Percentiles rank a stretch among this genome's conserved stretches.
phyloP scores from a whole-genome alignment of 106 monocot species.

The Dactylorhiza incarnata region DNA sequence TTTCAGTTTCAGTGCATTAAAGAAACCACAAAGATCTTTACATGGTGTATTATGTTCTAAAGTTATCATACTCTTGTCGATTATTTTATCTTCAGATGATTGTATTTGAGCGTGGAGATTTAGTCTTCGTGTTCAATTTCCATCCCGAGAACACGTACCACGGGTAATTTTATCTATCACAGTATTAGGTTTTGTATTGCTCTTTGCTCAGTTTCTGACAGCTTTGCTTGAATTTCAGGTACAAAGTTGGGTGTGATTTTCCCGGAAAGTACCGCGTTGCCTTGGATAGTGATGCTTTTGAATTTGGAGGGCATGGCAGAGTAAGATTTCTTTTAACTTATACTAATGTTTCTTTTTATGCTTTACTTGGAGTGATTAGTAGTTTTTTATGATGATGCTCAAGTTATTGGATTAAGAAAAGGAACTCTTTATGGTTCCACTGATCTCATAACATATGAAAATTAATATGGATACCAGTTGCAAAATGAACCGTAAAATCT shows the following conservation, averaged over 20 bases:
- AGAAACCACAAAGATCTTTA: neutral
- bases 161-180: constrained; percentile 39
- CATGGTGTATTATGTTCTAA: neutral
- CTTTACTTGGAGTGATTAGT: neutral
- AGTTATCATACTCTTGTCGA: neutral
- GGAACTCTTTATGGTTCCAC: neutral
- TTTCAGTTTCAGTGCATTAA: neutral
- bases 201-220: neutral
- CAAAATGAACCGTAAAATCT: no score
- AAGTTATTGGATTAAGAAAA: neutral
- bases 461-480: neutral
- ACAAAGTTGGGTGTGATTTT: constrained; percentile 87
- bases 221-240: constrained; percentile 31
- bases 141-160: constrained; percentile 82
- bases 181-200: neutral
- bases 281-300: constrained; percentile 78
- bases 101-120: constrained; percentile 88
- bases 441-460: neutral
- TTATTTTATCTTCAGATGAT: constrained; percentile 45
- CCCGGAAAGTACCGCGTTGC: constrained; percentile 85
- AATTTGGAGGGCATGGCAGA: constrained; percentile 83
- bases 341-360: neutral
- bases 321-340: constrained; percentile 34
- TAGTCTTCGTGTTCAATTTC: constrained; percentile 96
- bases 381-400: neutral